Base-by-base conservation (phyloP, 83 land plant genomes). In the Diphasiastrum complanatum region DNA sequence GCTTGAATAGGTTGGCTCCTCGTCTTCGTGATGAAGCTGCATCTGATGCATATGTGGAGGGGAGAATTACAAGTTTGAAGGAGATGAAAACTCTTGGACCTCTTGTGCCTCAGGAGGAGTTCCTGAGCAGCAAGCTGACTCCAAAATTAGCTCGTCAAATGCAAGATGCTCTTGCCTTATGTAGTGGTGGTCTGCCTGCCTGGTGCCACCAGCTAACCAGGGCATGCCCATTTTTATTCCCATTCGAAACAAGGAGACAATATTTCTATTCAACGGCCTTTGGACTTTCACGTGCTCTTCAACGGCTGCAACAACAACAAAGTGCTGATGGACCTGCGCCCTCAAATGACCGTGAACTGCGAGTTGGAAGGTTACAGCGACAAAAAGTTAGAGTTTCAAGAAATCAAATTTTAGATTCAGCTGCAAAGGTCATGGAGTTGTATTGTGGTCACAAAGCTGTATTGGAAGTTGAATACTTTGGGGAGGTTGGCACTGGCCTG, bases 401-500 rank as follows among this genome's bases (percentile, higher is more conserved):
- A 57, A 82, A 74, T 33, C 81, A 85, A 18, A 88, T 92, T 29
- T 65, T 92, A 63, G 95, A 92, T 53, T 92, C 98, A 36, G 99
- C 99, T 49, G 81, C 85, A 28, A 93, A 85, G 71, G 95, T 93
- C 2, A 93, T 93, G 99, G 99, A 93, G 75, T 77, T 83, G 76
- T 88, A 87, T 50, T 81, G 88, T 35, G 81, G 91, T 55, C 96
- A 85, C 47, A 93, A 85, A 68, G 89, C 96, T 52, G 98, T 88
- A 11, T 79, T 92, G 74, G 98, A 92, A 73, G 98, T 92, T 27
- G 98, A 92, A 60, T 92, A 92, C 58, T 85, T 88, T 80, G 95
- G 95, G 58, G 98, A 92, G 63, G 95, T 92, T 55, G 98, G 98
- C 36, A 92, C 98, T 45, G 98, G 98, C 5, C 74, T 92, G 64